phyloP scores from a whole-genome alignment of 1,284 basidiomycete genomes.

The Pseudozyma thailandica region DNA sequence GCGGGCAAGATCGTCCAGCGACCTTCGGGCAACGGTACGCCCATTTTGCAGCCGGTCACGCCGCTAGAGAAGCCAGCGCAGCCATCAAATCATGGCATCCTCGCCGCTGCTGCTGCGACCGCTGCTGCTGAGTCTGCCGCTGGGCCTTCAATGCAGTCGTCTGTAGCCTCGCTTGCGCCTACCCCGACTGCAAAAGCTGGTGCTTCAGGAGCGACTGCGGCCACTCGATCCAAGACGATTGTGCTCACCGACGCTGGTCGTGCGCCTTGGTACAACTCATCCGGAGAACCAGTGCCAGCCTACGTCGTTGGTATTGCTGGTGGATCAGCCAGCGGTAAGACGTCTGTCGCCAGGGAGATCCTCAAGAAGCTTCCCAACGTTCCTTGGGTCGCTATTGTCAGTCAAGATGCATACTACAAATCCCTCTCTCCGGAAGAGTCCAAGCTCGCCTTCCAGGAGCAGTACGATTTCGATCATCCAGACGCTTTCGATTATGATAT shows the following conservation, averaged over 20 bases:
- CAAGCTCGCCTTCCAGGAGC: constrained; percentile 81
- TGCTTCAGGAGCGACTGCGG: constrained; percentile 10
- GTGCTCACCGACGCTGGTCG: constrained; percentile 62
- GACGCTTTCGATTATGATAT: constrained; percentile 89
- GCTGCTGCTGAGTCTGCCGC: constrained; percentile 13
- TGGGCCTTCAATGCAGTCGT: constrained; percentile 9
- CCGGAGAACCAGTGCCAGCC: constrained; percentile 73
- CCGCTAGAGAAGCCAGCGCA: constrained; percentile 14
- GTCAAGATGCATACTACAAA: constrained; percentile 92
- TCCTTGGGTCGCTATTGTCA: constrained; percentile 64
- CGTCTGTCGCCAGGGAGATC: constrained; percentile 68
- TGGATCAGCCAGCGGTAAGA: constrained; percentile 93
- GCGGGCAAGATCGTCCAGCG: constrained; percentile 34
- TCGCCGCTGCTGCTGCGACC: constrained; percentile 28
- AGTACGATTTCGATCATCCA: constrained; percentile 92
- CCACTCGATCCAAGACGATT: constrained; percentile 50
- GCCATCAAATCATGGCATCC: constrained; percentile 18
- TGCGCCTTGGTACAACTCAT: constrained; percentile 75
- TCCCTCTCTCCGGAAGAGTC: constrained; percentile 79
- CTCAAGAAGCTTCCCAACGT: constrained; percentile 60
- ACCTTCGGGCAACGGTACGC: constrained; percentile 46
- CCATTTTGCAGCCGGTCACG: constrained; percentile 35
- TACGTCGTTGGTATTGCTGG: constrained; percentile 95
- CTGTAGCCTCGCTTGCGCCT: constrained; percentile 11
- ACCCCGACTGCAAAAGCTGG: constrained; percentile 13